Evolutionary conservation across 306 rosid genomes (phyloP).

Genomic region (Corylus americana): DNA sequence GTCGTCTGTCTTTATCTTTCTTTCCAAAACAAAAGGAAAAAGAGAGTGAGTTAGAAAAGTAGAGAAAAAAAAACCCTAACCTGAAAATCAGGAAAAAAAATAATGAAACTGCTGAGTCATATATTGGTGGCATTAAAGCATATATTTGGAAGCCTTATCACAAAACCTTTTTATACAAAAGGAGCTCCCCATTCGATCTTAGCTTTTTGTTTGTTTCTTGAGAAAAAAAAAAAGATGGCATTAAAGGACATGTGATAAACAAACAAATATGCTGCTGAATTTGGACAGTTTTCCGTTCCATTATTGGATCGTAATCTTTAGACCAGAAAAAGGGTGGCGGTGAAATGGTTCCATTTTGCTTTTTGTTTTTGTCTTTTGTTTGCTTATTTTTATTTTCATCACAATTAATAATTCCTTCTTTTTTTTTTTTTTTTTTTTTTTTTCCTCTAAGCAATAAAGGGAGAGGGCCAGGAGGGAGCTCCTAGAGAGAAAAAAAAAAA

Average conservation of each 20-base stretch:
- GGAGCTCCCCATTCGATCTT: not conserved
- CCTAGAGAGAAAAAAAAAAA: too few species aligned
- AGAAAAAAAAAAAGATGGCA: not conserved
- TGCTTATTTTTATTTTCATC: too few species aligned
- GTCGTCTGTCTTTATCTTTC: not conserved
- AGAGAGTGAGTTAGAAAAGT: not conserved
- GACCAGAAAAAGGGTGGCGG: too few species aligned
- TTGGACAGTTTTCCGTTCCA: not conserved
- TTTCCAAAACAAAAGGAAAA: not conserved
- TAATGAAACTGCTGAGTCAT: not conserved
- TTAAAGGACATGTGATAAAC: not conserved
- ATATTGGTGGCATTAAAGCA: not conserved
- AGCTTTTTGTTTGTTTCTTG: not conserved
- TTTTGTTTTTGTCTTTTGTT: too few species aligned
- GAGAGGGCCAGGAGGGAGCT: too few species aligned
- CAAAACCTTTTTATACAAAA: not conserved
- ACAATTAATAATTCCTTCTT: too few species aligned
- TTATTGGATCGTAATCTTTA: not conserved
- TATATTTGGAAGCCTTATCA: conserved; percentile 5
- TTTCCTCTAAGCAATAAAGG: too few species aligned
- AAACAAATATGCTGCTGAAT: not conserved
- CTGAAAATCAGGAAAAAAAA: not conserved
- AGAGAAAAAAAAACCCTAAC: not conserved
- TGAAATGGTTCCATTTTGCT: too few species aligned
- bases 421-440: too few species aligned